Evolutionary conservation across 225 moss, liverwort and hornwort genomes (phyloP).

Genomic region (Rhytidiadelphus loreus): DNA sequence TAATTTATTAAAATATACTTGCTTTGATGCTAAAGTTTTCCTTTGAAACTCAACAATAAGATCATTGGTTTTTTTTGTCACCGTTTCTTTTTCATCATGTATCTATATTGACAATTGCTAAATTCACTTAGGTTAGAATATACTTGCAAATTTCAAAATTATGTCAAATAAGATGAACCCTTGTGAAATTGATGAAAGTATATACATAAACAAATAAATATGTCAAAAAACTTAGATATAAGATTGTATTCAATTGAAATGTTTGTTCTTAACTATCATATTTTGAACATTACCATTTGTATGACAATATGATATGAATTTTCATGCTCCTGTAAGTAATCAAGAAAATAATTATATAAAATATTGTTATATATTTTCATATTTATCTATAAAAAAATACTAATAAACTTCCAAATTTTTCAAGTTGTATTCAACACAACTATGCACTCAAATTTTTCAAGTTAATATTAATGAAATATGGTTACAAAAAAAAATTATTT

Average conservation of each 20-base stretch:
- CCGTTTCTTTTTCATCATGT: neutral
- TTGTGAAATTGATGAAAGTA: too few relatives aligned
- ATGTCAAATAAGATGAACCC: too few relatives aligned
- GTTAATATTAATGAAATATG: too few relatives aligned
- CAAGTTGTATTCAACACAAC: too few relatives aligned
- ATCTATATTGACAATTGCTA: neutral
- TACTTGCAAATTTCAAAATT: neutral
- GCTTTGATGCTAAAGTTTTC: neutral
- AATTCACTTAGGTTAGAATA: neutral
- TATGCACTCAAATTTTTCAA: too few relatives aligned
- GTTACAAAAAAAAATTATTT: neutral
- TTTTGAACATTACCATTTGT: neutral
- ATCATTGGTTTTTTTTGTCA: neutral
- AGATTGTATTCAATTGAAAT: neutral
- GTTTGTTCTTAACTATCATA: too few relatives aligned
- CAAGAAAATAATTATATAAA: too few relatives aligned
- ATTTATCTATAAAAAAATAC: neutral
- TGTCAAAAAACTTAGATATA: too few relatives aligned
- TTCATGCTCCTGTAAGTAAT: neutral
- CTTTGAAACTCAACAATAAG: neutral
- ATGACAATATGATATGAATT: neutral
- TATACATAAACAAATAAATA: too few relatives aligned
- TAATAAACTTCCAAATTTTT: rapidly evolving
- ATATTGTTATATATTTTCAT: neutral
- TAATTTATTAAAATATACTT: neutral